Conservation (phyloP, 441 rosid species). For the Heliophila coronopifolia region DNA sequence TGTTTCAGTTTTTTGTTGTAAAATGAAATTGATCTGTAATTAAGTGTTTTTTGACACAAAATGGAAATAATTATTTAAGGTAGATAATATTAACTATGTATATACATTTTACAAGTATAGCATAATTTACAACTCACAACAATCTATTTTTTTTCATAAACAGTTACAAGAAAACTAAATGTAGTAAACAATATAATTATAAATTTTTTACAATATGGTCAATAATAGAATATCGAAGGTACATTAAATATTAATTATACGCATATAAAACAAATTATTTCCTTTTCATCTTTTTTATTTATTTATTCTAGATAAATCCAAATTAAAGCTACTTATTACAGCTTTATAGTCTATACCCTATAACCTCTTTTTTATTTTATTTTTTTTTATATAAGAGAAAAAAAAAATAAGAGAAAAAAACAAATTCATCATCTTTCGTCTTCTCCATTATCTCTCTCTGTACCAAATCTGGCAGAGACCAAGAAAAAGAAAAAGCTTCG, state of each 20-base stretch:
- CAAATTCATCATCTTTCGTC: conserved; percentile 20
- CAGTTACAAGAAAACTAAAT: conserved; percentile 14
- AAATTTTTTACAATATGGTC: conserved; percentile 19
- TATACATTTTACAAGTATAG: background rate
- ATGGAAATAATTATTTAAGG: background rate
- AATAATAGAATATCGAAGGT: conserved; percentile 11
- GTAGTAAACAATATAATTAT: background rate
- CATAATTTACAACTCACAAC: conserved; percentile 9
- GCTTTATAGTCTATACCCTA: conserved; percentile 15
- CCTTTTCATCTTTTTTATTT: conserved; percentile 29
- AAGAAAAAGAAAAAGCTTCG: background rate
- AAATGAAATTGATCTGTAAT: too few relatives aligned
- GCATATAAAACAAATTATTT: conserved; percentile 23
- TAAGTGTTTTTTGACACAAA: too few relatives aligned
- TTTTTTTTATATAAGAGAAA: background rate
- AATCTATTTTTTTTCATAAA: background rate
- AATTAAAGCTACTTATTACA: conserved; percentile 14
- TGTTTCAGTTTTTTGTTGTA: too few relatives aligned
- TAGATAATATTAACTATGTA: background rate
- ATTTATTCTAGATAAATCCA: conserved; percentile 30
- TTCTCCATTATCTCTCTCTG: conserved; percentile 33
- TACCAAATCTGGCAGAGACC: conserved; percentile 27
- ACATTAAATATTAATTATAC: conserved; percentile 19
- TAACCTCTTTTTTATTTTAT: background rate
- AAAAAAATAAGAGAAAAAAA: background rate